These are phyloP conservation scores for Leucocoprinus leucothites DNA, from an alignment of 768 basidiomycete species.

Conservation along the genomic window DNA sequence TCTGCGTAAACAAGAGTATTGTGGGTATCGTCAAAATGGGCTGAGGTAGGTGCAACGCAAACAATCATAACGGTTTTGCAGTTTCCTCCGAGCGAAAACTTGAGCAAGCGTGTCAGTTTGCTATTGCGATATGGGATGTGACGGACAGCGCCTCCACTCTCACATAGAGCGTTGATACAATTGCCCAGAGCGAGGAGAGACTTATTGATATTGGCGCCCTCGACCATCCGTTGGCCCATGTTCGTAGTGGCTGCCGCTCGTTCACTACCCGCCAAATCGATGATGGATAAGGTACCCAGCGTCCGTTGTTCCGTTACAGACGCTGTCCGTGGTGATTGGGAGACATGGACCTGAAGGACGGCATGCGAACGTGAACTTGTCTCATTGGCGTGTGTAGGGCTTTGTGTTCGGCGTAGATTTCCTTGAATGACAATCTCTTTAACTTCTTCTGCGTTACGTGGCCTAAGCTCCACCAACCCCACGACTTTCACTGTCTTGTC, in stretches of 20 bases:
- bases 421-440: slow-evolving; percentile 90
- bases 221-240: slow-evolving; percentile 97
- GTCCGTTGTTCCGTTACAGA: slow-evolving; percentile 78
- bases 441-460: slow-evolving; percentile 85
- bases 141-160: slow-evolving; percentile 81
- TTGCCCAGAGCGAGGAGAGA: slow-evolving; percentile 95
- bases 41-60: slow-evolving; percentile 91
- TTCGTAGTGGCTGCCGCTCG: slow-evolving; percentile 94
- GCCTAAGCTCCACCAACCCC: slow-evolving; percentile 78
- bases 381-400: slow-evolving; percentile 94
- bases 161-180: slow-evolving; percentile 98
- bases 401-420: slow-evolving; percentile 86
- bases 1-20: slow-evolving; percentile 98
- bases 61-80: slow-evolving; percentile 99
- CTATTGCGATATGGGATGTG: slow-evolving; percentile 98
- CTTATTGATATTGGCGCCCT: slow-evolving; percentile 99
- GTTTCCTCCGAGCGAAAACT: slow-evolving; percentile 97
- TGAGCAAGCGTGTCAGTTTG: slow-evolving; percentile 95
- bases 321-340: slow-evolving; percentile 82
- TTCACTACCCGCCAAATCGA: slow-evolving; percentile 97
- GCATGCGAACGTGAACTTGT: slow-evolving; percentile 97
- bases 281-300: slow-evolving; percentile 92
- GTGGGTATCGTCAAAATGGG: slow-evolving; percentile 97
- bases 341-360: slow-evolving; percentile 93
- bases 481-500: slow-evolving; percentile 91